phyloP scores from a whole-genome alignment of 1,284 basidiomycete species.

The Coniferiporia sulphurascens region DNA sequence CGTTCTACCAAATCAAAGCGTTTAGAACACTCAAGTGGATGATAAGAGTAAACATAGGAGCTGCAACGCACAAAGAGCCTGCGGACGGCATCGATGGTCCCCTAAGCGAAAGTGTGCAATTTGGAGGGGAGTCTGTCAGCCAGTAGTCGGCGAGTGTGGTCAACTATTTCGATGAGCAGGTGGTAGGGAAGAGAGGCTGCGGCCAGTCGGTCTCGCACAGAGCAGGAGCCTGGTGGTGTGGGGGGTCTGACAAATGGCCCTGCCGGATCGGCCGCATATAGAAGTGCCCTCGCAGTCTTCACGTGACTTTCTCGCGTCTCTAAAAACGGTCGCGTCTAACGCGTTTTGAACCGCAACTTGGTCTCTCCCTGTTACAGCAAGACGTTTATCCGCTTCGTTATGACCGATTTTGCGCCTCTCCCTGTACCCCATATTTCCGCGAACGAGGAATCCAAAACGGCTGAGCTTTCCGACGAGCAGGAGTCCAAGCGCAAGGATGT shows the following conservation, averaged over 20 bases:
- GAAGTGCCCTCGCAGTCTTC: neutral
- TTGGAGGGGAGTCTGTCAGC: neutral
- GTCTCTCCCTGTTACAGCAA: neutral
- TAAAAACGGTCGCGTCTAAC: neutral
- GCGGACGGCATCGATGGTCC: slow-evolving; percentile 13
- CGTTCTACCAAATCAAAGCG: slow-evolving; percentile 30
- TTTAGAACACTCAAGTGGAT: neutral
- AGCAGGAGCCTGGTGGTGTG: too few relatives aligned
- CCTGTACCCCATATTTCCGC: slow-evolving; percentile 7
- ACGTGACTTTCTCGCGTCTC: neutral
- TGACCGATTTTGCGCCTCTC: slow-evolving; percentile 12
- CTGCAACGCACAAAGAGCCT: slow-evolving; percentile 14
- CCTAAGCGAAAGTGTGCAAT: neutral
- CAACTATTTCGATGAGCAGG: too few relatives aligned
- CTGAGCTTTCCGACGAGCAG: slow-evolving; percentile 40
- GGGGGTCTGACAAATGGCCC: too few relatives aligned
- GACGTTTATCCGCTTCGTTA: neutral
- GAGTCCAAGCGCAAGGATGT: slow-evolving; percentile 50
- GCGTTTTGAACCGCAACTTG: too few relatives aligned
- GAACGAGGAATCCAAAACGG: slow-evolving; percentile 3
- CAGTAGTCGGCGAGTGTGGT: neutral
- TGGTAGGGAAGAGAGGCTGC: too few relatives aligned
- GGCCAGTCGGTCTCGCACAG: too few relatives aligned
- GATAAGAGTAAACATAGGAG: slow-evolving; percentile 15
- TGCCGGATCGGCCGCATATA: too few relatives aligned